phyloP scores from a whole-genome alignment of 768 basidiomycete genomes.

The Auricularia heimuer region DNA sequence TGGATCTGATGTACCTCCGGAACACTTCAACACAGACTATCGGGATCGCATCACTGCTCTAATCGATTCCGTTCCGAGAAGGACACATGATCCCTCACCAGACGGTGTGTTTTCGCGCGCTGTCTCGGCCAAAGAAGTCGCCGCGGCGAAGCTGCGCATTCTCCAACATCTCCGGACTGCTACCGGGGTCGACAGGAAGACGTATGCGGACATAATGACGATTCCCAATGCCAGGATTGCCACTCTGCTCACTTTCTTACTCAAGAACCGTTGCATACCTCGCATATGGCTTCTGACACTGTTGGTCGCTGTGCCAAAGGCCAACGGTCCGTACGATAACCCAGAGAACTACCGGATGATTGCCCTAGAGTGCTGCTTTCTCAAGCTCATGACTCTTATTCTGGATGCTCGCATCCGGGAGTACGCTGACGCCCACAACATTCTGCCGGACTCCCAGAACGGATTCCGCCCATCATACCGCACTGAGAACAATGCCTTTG shows the following conservation, averaged over 20 bases:
- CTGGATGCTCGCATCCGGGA: too few species aligned
- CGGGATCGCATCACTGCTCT: too few species aligned
- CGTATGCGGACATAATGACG: background rate
- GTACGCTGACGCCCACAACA: background rate
- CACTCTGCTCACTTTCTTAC: background rate
- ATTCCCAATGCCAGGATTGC: background rate
- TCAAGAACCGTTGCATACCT: background rate
- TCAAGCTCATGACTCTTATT: too few species aligned
- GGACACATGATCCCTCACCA: too few species aligned
- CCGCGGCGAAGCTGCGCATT: too few species aligned
- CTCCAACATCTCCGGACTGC: too few species aligned
- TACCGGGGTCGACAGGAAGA: background rate
- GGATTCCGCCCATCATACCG: slow-evolving; percentile 19
- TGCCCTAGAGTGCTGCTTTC: background rate
- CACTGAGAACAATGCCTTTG: slow-evolving; percentile 22
- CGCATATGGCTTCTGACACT: background rate
- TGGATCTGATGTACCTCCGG: background rate
- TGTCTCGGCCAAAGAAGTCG: too few species aligned
- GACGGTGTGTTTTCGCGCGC: too few species aligned
- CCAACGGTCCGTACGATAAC: background rate
- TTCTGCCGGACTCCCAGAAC: slow-evolving; percentile 23
- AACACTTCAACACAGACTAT: background rate
- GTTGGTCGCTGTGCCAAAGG: background rate
- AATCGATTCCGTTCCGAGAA: too few species aligned
- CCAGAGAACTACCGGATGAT: background rate